phyloP scores from a whole-genome alignment of 768 basidiomycete species.

The Panus rudis region DNA sequence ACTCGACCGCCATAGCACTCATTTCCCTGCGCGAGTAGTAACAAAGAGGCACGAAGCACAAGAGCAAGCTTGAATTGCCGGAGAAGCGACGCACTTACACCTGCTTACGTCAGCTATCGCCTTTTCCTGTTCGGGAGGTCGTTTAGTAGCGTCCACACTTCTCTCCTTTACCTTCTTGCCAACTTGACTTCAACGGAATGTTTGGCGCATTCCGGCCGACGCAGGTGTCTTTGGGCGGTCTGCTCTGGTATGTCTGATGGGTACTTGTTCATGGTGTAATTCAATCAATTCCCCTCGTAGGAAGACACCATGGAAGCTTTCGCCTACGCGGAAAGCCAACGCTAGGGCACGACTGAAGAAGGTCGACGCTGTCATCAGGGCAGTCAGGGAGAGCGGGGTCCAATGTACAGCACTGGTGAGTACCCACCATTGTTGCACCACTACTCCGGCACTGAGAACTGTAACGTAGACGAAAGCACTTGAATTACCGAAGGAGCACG shows the following conservation, averaged over 20 bases:
- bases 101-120: constrained; percentile 19
- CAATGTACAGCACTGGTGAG: constrained; percentile 70
- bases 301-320: constrained; percentile 94
- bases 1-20: constrained; percentile 9
- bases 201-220: constrained; percentile 81
- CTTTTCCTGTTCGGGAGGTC: constrained; percentile 11
- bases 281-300: constrained; percentile 32
- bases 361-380: constrained; percentile 90
- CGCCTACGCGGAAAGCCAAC: constrained; percentile 87
- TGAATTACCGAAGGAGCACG: constrained; percentile 84
- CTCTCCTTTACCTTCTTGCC: constrained; percentile 6
- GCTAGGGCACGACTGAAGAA: constrained; percentile 82
- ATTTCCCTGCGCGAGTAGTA: constrained; percentile 3
- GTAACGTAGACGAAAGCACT: constrained; percentile 58
- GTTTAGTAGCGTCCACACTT: constrained; percentile 1
- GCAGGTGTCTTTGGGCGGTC: constrained; percentile 60
- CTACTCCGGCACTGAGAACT: background rate
- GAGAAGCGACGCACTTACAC: background rate
- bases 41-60: background rate
- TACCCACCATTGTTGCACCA: constrained; percentile 7
- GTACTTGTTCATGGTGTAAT: background rate
- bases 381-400: constrained; percentile 78
- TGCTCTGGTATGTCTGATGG: constrained; percentile 65
- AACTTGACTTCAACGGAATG: constrained; percentile 40
- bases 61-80: background rate